Evolutionary conservation across 148 eudicot genomes (phyloP), one percentile per base, ranked within the genome.

Genomic region (Fagopyrum homotropicum): DNA sequence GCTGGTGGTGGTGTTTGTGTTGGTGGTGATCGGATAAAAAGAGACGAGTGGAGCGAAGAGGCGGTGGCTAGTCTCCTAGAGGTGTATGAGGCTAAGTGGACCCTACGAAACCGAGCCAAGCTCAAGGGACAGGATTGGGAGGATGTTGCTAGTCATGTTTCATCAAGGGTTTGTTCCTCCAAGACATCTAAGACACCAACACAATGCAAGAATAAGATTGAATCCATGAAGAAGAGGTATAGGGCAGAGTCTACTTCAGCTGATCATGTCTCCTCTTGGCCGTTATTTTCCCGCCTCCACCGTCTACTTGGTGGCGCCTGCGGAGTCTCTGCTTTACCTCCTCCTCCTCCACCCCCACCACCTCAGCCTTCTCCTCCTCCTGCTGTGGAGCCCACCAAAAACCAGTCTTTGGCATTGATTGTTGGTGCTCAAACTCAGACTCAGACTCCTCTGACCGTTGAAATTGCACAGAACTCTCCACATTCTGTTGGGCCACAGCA

Each of bases 11-110:
- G 52, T 2, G 81, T 69, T 46, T 69, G 71, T 0, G 12, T 48
- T n/a, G 72, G 80, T 1, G 79, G 82, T 14, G 93, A 91, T 72
- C 76, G 93, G 68, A 14, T 90, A 55, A 93, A 91, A 75, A 73
- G 98, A 83, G 97, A 93, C 59, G 98, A 93, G 44, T 93, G 98
- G 98, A 93, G 98, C 57, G 98, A 93, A 83, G 98, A 94, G 64
- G 98, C 93, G 2, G 97, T 93, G 5, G 79, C 88, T 1, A 77
- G 76, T 56, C 89, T 93, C 15, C 86, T 93, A 47, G 97, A 93
- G 55, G 97, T 93, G 35, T 93, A 93, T 75, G 98, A 93, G 75
- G 54, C 88, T 19, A 93, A 91, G 82, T 93, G 97, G 98, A 73
- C 82, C 44, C 96, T 91, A 3, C 75, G 98, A 14, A 93, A 93